phyloP scores from a whole-genome alignment of 75 land plant species.

The Sequoia sempervirens region DNA sequence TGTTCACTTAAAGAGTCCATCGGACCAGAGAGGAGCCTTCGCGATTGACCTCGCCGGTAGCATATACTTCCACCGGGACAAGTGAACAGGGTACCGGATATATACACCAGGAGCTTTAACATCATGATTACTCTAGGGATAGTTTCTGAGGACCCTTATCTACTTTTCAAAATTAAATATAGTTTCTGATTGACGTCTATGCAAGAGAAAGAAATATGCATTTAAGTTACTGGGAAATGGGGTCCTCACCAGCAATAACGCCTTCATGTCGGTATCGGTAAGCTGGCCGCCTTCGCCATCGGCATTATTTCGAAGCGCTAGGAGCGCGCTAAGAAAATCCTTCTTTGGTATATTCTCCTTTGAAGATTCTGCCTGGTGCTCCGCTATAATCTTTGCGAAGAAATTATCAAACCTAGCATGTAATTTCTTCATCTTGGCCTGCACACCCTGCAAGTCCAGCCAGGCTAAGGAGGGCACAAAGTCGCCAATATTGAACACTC shows the following conservation, averaged over 20 bases:
- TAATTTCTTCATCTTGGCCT: slow-evolving; percentile 3
- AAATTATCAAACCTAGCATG: slow-evolving; percentile 2
- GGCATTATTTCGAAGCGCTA: slow-evolving; percentile 13
- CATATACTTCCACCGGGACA: neutral
- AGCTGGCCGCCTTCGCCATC: slow-evolving; percentile 38
- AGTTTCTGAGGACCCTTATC: neutral
- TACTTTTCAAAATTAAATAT: no score
- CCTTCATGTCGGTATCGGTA: slow-evolving; percentile 56
- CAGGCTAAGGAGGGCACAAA: slow-evolving; percentile 17
- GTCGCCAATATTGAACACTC: slow-evolving; percentile 15
- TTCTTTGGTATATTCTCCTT: neutral
- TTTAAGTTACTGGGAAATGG: neutral
- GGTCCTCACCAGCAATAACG: slow-evolving; percentile 32
- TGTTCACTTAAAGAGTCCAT: no score
- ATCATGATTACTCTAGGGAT: neutral
- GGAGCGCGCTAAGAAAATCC: neutral
- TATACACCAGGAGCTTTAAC: no score
- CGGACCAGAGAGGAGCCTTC: no score
- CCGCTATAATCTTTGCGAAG: neutral
- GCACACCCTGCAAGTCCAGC: slow-evolving; percentile 10
- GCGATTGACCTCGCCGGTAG: neutral
- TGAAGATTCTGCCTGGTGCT: neutral
- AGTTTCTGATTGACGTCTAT: neutral
- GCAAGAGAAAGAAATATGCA: neutral
- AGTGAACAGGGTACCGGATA: no score